Evolutionary conservation across 371 early-diverging fungal genomes (phyloP).

Genomic region (Mucor saturninus): DNA sequence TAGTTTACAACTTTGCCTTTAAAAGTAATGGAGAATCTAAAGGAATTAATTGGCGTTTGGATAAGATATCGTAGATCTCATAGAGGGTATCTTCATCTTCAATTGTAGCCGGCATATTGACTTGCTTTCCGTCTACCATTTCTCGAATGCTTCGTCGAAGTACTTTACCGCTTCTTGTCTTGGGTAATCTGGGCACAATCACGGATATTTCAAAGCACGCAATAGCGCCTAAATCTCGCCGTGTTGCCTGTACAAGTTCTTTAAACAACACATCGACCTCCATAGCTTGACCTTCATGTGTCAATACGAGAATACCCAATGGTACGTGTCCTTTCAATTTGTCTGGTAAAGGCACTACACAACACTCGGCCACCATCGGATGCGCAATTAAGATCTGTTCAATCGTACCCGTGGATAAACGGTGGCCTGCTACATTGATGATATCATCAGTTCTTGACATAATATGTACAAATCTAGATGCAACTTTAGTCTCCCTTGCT

Average conservation of each 20-base stretch:
- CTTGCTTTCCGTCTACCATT: slow-evolving; percentile 67
- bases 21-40: slow-evolving; percentile 5
- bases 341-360: slow-evolving; percentile 72
- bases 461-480: slow-evolving; percentile 64
- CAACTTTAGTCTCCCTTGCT: not conserved
- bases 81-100: slow-evolving; percentile 72
- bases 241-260: slow-evolving; percentile 56
- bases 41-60: slow-evolving; percentile 18
- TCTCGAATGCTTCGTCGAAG: slow-evolving; percentile 81
- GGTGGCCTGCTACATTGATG: slow-evolving; percentile 92
- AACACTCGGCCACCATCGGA: slow-evolving; percentile 77
- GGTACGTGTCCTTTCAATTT: slow-evolving; percentile 74
- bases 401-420: slow-evolving; percentile 92
- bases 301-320: slow-evolving; percentile 64
- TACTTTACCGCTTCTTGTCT: slow-evolving; percentile 94
- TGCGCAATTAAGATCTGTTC: slow-evolving; percentile 82
- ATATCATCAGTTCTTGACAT: slow-evolving; percentile 94
- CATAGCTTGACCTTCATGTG: slow-evolving; percentile 31
- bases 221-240: slow-evolving; percentile 77
- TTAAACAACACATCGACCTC: slow-evolving; percentile 34
- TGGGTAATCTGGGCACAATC: slow-evolving; percentile 81
- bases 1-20: slow-evolving; percentile 14
- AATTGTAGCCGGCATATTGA: slow-evolving; percentile 80
- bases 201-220: slow-evolving; percentile 73
- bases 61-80: slow-evolving; percentile 57